Base-by-base conservation (phyloP, 169 alveolate species). In the Hepatocystis sp. region DNA sequence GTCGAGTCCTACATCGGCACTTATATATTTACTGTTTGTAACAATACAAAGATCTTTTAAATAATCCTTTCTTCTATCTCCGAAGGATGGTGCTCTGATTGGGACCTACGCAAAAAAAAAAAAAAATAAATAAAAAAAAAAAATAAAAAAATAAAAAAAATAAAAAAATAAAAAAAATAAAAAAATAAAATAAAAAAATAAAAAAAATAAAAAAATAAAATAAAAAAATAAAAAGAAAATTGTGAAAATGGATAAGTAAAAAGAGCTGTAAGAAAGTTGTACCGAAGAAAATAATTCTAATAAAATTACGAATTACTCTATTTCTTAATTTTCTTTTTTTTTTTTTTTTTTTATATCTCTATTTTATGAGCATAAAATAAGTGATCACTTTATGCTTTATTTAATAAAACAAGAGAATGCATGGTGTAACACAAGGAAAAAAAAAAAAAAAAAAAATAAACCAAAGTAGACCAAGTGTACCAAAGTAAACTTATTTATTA, bases 41-140 rank as follows among this genome's bases (percentile, higher is more conserved):
- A 96, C 96, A 40, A 91, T 91, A 30, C 97, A 95, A 19, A 95
- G 86, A 81, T 95, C 98, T 60, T 93, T 93, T 40, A 94, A 64
- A 51, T 94, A 93, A 53, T 93, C 97, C 85, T 95, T 95, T 8
- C 98, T 85, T 46, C 97, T 93, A 58, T 95, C 97, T 4, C 98
- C 98, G 51, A 93, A 94, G 3, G 96, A 92, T 3, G 98, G 98
- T 0, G 98, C 95, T 66, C 95, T 94, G 53, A 95, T 95, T 2
- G 96, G 96, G 27, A 93, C 95, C 95, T 92, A 78, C 25, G 34
- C 2, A 25, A 13, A 39, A 10, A 2, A 0, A 7, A 4, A 13
- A 36, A 28, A 32, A 1, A 25, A 46, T 10, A 61, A 15, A 58
- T n/a, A n/a, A n/a, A n/a, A n/a, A n/a, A n/a, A n/a, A n/a, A n/a